Evolutionary conservation across 2,329 filamentous ascomycete species (phyloP), one percentile per base, ranked within the genome.

Genomic region (Neonectria faginata): DNA sequence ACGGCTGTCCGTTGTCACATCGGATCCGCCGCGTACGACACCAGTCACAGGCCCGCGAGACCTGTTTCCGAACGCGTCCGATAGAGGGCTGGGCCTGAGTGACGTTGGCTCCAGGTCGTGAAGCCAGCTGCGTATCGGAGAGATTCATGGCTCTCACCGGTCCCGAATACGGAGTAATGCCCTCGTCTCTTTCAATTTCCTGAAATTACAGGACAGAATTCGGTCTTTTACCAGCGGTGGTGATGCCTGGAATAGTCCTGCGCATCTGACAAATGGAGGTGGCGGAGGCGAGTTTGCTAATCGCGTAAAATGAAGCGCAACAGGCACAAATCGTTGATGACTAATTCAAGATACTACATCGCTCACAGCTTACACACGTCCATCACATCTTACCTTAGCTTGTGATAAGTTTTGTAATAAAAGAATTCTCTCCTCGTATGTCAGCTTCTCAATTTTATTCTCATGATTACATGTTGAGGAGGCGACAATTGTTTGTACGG

Each of bases 1-100:
- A 82, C 9, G 80, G 79, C 62, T 73, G 66, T 10, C 69, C 72
- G 52, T 74, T 76, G 67, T 82, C 79, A 60, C 80, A 82, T 57
- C 77, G 77, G 59, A 80, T 77, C 3, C 78, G 74, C 52, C 79
- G 72, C 11, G 75, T 68, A 2, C 79, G 78, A 60, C 79, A 81
- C 70, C 77, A 76, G 51, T 78, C 75, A 60, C 79, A 81, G 9
- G 79, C 79, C 11, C 72, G 65, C 20, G 67, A 67, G 12, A 73
- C 71, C 22, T 73, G 69, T 27, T 71, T 73, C 10, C 72, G 68
- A n/a, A 41, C 33, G 1, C 60, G 60, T 7, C 48, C 58, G 12
- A 51, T 2, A 4, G 48, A 14, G 22, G 29, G 3, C 5, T 51
- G n/a, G 3, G 39, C n/a, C n/a, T 42, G 39, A 42, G n/a, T 9